Percentiles rank a stretch among this genome's conserved stretches.
Evolutionary conservation across 352 stramenopile species (phyloP).

Genomic region (Pythium phragmiticola): DNA sequence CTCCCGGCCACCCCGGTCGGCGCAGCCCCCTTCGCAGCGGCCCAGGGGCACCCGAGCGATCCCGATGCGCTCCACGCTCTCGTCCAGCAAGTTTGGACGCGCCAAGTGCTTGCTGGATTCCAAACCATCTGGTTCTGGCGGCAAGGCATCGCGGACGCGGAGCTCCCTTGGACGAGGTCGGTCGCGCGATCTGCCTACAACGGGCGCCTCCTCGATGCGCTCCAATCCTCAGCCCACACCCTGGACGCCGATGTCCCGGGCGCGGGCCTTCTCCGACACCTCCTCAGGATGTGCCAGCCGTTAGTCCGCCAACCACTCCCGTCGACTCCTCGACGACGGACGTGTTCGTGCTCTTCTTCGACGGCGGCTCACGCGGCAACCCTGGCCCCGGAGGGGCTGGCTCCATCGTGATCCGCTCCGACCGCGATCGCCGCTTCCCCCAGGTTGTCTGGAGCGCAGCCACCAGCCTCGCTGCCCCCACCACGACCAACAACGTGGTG

Average conservation of each 20-base stretch:
- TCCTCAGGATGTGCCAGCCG: background rate
- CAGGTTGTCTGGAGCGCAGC: background rate
- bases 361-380: background rate
- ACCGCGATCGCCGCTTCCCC: background rate
- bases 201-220: background rate
- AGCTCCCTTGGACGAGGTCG: background rate
- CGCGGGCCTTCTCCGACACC: no score
- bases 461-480: background rate
- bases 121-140: background rate
- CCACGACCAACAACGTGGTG: conserved; percentile 27
- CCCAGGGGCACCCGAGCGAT: no score
- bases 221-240: no score
- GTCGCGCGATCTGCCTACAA: background rate
- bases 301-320: background rate
- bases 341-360: conserved; percentile 1
- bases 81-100: background rate
- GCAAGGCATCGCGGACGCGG: background rate
- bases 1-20: background rate
- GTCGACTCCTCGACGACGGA: background rate
- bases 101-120: background rate
- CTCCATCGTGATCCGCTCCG: background rate
- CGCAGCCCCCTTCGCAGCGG: background rate
- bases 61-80: background rate
- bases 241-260: no score
- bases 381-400: background rate